Conservation (phyloP, 306 rosid genomes). For the Fragaria vesca region DNA sequence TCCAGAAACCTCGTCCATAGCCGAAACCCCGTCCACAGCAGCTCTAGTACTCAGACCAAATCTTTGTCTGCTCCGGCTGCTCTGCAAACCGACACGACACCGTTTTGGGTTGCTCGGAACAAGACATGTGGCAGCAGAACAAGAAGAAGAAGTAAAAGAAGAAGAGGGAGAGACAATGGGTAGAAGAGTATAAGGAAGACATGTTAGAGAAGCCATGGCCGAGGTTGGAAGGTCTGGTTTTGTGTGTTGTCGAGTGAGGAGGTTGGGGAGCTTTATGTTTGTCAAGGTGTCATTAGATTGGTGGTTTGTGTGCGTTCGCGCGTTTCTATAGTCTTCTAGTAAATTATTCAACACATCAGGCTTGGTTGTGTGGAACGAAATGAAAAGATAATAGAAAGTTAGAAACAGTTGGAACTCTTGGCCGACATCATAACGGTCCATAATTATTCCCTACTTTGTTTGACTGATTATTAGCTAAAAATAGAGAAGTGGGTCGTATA, state of each 20-base stretch:
- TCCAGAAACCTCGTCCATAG: conserved; percentile 16
- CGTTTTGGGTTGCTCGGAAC: conserved; percentile 21
- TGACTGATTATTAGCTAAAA: too few species aligned
- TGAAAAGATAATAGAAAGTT: too few species aligned
- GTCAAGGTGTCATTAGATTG: background rate
- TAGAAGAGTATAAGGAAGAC: conserved; percentile 33
- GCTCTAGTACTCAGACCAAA: conserved; percentile 34
- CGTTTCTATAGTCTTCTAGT: background rate
- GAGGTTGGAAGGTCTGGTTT: background rate
- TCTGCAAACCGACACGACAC: conserved; percentile 17
- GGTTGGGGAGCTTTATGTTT: background rate
- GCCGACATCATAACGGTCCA: background rate
- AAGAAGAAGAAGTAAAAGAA: conserved; percentile 16
- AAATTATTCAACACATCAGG: background rate
- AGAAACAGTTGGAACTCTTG: background rate
- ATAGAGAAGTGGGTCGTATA: too few species aligned
- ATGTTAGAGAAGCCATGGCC: conserved; percentile 45
- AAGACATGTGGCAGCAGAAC: conserved; percentile 8
- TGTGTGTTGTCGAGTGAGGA: too few species aligned
- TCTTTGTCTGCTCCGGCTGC: conserved; percentile 16
- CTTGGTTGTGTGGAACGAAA: background rate
- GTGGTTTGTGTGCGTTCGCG: conserved; percentile 4
- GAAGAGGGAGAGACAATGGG: conserved; percentile 15
- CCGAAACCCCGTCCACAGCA: conserved; percentile 29
- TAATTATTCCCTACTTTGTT: too few species aligned